A percentile compares a stretch with the other conserved stretches of the same genome.
Conservation (phyloP, 352 stramenopile genomes). For the Globisporangium solare region DNA sequence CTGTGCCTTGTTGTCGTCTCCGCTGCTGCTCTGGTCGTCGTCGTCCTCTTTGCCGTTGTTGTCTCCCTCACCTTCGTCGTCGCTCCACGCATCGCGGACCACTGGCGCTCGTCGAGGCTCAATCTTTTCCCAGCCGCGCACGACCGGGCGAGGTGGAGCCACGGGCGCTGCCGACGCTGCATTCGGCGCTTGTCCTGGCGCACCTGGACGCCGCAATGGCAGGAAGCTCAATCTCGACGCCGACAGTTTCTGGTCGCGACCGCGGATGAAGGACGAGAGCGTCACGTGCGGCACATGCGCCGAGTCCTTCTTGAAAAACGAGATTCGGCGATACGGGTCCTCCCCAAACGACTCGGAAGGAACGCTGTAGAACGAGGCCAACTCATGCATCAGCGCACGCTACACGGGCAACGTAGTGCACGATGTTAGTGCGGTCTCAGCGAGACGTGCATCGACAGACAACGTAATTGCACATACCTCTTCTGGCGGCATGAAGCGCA, state of each 20-base stretch:
- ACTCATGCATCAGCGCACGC: constrained; percentile 67
- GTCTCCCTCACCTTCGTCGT: constrained; percentile 41
- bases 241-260: constrained; percentile 22
- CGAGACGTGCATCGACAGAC: constrained; percentile 6
- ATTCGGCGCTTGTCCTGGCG: constrained; percentile 12
- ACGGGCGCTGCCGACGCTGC: constrained; percentile 10
- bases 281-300: constrained; percentile 47
- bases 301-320: constrained; percentile 67
- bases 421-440: not conserved
- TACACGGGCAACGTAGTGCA: constrained; percentile 17
- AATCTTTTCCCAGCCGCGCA: constrained; percentile 72
- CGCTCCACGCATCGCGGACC: constrained; percentile 72
- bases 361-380: constrained; percentile 60
- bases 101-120: constrained; percentile 32
- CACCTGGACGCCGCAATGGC: constrained; percentile 30
- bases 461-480: constrained; percentile 22
- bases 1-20: constrained; percentile 4
- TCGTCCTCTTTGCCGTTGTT: not conserved
- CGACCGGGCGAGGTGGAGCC: constrained; percentile 18
- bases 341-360: constrained; percentile 74
- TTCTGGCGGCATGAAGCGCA: constrained; percentile 67
- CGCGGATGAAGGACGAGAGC: constrained; percentile 49
- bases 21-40: constrained; percentile 15
- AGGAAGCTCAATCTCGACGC: constrained; percentile 52
- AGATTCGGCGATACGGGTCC: constrained; percentile 62